Base-by-base conservation (phyloP, 768 basidiomycete genomes). In the Suillus subluteus region DNA sequence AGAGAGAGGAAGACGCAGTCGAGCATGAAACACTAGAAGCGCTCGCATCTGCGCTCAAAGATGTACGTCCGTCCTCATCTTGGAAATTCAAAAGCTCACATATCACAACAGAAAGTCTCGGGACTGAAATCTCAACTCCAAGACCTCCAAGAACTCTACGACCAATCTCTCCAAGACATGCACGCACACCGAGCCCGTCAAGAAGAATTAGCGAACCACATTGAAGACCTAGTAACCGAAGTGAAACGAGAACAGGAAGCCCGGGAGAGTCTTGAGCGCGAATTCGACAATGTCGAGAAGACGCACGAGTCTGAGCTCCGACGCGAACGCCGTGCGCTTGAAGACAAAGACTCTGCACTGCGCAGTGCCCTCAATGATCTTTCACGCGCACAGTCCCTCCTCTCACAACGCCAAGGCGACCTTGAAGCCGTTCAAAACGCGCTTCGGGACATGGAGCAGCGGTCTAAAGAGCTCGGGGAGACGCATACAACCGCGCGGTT, bases 401-500 rank as follows among this genome's bases (percentile, higher is more conserved):
- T 98, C 0, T 78, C 81, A 3, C 88, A 91, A 69, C 88, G 94
- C 44, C 94, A 96, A 66, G 73, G 82, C 0, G 96, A 99, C 72
- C 79, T 98, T 15, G 80, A 81, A 1, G 84, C 87, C 0, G 86
- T 98, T 3, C 92, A 98, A 72, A 77, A 77, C 8, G 89, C 89
- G 0, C 80, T 98, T n/a, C 85, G 87, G 68, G 77, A 82, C 1
- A 77, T 92, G 58, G 95, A 98, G 73, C 81, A 83, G 37, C 94
- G 96, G 76, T 88, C 89, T 30, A 90, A 90, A 78, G 84, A 88
- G 65, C 84, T 90, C 0, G 96, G 96, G 26, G 94, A 97, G 79
- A 88, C 89, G 15, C 91, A 92, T 72, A 91, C 91, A 0, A 90
- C 89, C 3, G 91, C 95, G 30, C 84, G 88, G 54, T 94, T 95